phyloP scores from a whole-genome alignment of 805 yeast species.

The Lachancea meyersii region DNA sequence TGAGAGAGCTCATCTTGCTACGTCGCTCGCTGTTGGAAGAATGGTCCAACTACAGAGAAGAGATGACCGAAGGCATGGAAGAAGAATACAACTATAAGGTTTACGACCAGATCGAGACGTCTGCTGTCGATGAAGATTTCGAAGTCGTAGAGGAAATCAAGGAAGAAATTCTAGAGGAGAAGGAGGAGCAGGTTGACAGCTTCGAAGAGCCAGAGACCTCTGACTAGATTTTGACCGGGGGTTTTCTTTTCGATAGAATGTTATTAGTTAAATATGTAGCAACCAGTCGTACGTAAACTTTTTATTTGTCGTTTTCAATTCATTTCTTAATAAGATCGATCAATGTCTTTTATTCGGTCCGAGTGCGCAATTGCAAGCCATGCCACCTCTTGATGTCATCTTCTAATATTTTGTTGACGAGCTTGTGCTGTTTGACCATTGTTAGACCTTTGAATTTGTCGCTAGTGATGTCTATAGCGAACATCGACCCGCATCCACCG shows the following conservation, averaged over 20 bases:
- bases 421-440: conserved; percentile 85
- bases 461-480: conserved; percentile 74
- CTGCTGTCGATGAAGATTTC: conserved; percentile 43
- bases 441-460: conserved; percentile 69
- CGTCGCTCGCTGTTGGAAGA: conserved; percentile 78
- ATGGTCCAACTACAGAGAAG: conserved; percentile 76
- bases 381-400: conserved; percentile 93
- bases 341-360: too few relatives aligned
- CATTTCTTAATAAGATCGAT: too few relatives aligned
- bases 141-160: conserved; percentile 71
- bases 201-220: conserved; percentile 8
- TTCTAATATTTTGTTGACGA: conserved; percentile 73
- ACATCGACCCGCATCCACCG: conserved; percentile 99
- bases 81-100: conserved; percentile 17
- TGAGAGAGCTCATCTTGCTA: conserved; percentile 78
- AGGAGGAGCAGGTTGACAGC: conserved; percentile 57
- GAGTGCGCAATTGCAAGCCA: conserved; percentile 79
- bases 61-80: conserved; percentile 42
- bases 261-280: conserved; percentile 2
- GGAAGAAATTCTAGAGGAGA: conserved; percentile 67
- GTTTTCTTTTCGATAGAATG: background rate
- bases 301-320: background rate
- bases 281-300: background rate
- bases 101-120: conserved; percentile 39
- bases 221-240: background rate